Evolutionary conservation across 2,329 filamentous ascomycete genomes (phyloP), one percentile per base, ranked within the genome.

Genomic region (Spiromastix sp.): DNA sequence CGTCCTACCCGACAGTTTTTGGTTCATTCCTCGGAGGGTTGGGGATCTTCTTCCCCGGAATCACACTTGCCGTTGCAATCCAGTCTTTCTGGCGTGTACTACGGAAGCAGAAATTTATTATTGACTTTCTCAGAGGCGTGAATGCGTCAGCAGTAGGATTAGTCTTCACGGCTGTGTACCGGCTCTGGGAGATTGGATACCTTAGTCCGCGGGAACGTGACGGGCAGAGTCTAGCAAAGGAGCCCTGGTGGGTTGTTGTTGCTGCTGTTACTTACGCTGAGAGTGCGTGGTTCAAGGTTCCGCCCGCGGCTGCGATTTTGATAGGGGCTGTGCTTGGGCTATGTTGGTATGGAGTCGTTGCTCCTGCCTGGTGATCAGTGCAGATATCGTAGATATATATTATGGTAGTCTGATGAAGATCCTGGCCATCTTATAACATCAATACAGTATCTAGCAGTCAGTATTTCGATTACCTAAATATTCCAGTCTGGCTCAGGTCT

Each of bases 221-320:
- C 2, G 75, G 75, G 0, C 66, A 60, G 30, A 74, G 69, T 43
- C 48, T 79, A 29, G 73, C 58, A 0, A 60, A 65, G 24, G 74
- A 79, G 41, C 72, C 75, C 1, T 79, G 74, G 72, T 79, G 74
- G 71, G 66, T 79, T 12, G 72, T 77, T 3, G 65, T 78, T 1
- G 67, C 74, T 2, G 69, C 71, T 54, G 42, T 62, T 4, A 60
- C 57, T 15, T 72, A 66, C 49, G 60, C 67, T 2, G 61, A 58
- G 7, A 64, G 60, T 27, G 54, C 57, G n/a, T 72, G 66, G 61
- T 71, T 71, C 42, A 52, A 53, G 3, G 41, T 71, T 2, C 56
- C 49, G 15, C 57, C 67, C 1, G 55, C 66, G 0, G 34, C 60
- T 19, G 61, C 65, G 0, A 70, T 70, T 44, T 31, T 70, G 1